Evolutionary conservation across 192 early-diverging fungal genomes (phyloP).

Genomic region (Coemansia sp.): DNA sequence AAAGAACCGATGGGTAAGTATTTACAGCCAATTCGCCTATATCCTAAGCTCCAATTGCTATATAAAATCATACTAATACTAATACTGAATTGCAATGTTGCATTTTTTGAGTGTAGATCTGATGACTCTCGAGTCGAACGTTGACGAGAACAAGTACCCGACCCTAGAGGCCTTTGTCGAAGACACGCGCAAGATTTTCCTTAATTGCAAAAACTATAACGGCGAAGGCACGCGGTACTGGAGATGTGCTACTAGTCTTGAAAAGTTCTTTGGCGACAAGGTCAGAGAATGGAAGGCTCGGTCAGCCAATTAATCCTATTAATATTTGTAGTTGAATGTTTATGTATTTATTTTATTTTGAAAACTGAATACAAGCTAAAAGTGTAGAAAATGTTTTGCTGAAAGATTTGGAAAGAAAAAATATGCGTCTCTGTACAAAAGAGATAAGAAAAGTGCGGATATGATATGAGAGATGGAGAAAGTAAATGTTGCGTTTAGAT

Average conservation of each 20-base stretch:
- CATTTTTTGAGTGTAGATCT: constrained; percentile 58
- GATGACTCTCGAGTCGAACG: constrained; percentile 76
- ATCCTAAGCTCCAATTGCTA: not conserved
- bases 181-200: constrained; percentile 90
- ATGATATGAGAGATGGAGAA: not conserved
- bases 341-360: not conserved
- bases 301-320: constrained; percentile 17
- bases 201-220: constrained; percentile 93
- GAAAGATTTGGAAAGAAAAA: not conserved
- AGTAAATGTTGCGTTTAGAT: not conserved
- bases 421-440: constrained; percentile 40
- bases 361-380: constrained; percentile 1
- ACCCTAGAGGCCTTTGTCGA: constrained; percentile 80
- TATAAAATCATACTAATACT: not conserved
- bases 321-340: not conserved
- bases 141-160: constrained; percentile 84
- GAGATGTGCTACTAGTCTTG: constrained; percentile 73
- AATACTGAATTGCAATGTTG: not conserved
- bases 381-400: not conserved
- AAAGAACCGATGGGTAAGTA: constrained; percentile 86
- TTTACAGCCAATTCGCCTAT: not conserved
- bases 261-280: constrained; percentile 78
- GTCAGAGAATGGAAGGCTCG: constrained; percentile 66
- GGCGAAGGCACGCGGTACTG: constrained; percentile 82
- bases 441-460: constrained; percentile 15